Base-by-base conservation (phyloP, 805 yeast genomes). In the Schwanniomyces polymorphus region DNA sequence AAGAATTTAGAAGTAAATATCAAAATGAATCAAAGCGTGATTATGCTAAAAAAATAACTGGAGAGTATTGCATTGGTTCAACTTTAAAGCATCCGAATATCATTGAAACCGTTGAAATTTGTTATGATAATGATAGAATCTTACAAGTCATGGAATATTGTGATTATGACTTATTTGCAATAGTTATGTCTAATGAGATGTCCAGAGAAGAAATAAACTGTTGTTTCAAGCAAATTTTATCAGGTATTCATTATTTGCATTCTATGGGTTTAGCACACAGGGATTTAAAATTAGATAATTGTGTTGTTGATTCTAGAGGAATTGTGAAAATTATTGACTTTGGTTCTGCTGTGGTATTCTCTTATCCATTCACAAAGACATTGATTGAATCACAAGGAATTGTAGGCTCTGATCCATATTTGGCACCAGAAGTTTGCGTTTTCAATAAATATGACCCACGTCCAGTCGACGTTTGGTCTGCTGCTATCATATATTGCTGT, bases 81-180 rank as follows among this genome's bases (percentile, higher is more conserved):
- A 86, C 92, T 17, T 72, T 88, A 49, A 86, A 84, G 55, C 94
- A 88, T 67, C 90, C 92, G 45, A 87, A 88, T 63, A 80, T 88
- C 52, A 86, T 88, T 56, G 82, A 86, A 59, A 87, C 94, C 2
- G 72, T 87, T 55, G 95, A 88, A 67, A 88, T 69, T 71, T 83
- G 88, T 44, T 81, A 80, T 52, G 86, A 59, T 80, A 90, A 64
- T 57, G 82, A 80, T 55, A 84, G 87, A 77, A 86, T 53, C 85
- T 85, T 70, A 44, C 96, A 92, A 66, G 90, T 94, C 45, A 91
- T 94, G 97, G 99, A 94, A 68, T 92, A 85, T 64, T 88, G 96
- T 57, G 89, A 96, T 7, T 78, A 82, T 37, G 96, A 88, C 68
- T 86, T 88, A 64, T 88, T 88, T 61, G 90, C 91, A 0, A 90